These are phyloP conservation scores for Hyphodiscus sp. DNA, from an alignment of 2,329 filamentous ascomycete genomes.

Conservation along the genomic window DNA sequence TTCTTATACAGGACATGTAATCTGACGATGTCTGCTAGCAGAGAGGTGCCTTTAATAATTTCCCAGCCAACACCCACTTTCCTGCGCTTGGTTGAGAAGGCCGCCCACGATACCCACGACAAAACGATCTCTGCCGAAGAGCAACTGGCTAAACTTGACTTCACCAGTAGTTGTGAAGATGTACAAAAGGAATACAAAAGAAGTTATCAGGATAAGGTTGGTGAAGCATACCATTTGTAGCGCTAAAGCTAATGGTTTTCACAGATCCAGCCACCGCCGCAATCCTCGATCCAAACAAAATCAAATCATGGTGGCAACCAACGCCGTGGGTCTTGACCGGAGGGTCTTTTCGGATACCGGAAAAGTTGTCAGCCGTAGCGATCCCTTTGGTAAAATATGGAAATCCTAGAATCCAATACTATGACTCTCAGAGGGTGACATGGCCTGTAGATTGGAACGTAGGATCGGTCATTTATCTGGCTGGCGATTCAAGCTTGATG, in stretches of 20 bases:
- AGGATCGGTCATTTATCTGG: constrained; percentile 9
- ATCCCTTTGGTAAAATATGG: constrained; percentile 7
- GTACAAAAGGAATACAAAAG: constrained; percentile 9
- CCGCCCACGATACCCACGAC: constrained; percentile 6
- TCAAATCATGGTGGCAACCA: constrained; percentile 7
- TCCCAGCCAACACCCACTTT: constrained; percentile 8
- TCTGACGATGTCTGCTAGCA: constrained; percentile 1
- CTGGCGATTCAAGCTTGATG: constrained; percentile 10
- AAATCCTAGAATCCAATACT: constrained; percentile 10
- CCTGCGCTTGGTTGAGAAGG: constrained; percentile 9
- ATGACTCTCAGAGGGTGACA: constrained; percentile 5
- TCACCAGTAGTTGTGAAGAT: constrained; percentile 8
- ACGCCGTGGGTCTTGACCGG: constrained; percentile 2
- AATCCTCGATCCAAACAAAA: constrained; percentile 10
- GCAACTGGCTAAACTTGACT: constrained; percentile 9
- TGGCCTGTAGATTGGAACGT: constrained; percentile 7
- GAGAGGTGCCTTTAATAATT: constrained; percentile 3
- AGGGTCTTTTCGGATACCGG: constrained; percentile 7
- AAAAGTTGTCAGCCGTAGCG: constrained; percentile 1
- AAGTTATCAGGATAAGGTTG: constrained; percentile 10
- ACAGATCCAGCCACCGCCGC: constrained; percentile 6
- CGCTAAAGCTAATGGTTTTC: constrained; percentile 6
- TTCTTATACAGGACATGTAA: not conserved
- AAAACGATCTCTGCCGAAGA: constrained; percentile 8
- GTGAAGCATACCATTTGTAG: constrained; percentile 6